Conservation (phyloP, 2,329 filamentous ascomycete genomes). For the Diplodia mutila region DNA sequence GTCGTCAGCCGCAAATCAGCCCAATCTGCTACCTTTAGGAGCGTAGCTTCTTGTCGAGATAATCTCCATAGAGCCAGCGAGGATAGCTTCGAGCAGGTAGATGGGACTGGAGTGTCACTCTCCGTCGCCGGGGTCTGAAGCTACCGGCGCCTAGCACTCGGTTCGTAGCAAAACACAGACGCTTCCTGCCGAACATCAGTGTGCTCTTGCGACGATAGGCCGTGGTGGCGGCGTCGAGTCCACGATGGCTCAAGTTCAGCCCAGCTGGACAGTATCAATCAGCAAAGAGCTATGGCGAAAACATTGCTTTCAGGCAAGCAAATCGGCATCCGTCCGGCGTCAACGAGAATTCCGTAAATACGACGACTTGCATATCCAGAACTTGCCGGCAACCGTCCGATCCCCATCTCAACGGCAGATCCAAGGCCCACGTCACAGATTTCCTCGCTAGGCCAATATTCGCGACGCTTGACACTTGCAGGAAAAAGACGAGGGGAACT, state of each 20-base stretch:
- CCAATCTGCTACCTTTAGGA: slow-evolving; percentile 48
- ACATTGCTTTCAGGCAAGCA: slow-evolving; percentile 1
- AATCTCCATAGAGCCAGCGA: slow-evolving; percentile 66
- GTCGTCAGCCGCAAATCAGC: slow-evolving; percentile 25
- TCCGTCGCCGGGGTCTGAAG: slow-evolving; percentile 17
- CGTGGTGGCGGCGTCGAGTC: slow-evolving; percentile 21
- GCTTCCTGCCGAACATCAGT: slow-evolving; percentile 47
- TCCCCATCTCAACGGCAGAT: neutral
- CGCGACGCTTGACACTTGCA: neutral
- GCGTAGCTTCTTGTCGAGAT: slow-evolving; percentile 71
- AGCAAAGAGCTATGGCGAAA: slow-evolving; percentile 21
- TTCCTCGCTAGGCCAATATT: neutral
- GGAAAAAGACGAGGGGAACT: neutral
- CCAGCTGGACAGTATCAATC: slow-evolving; percentile 10
- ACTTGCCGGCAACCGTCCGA: too few relatives aligned
- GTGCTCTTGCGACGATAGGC: slow-evolving; percentile 33
- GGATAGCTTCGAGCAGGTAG: slow-evolving; percentile 47
- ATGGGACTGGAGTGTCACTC: slow-evolving; percentile 26
- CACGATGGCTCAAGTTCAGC: neutral
- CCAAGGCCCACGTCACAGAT: neutral
- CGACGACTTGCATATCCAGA: neutral
- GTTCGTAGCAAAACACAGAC: slow-evolving; percentile 71
- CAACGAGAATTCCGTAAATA: neutral
- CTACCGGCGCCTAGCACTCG: slow-evolving; percentile 53
- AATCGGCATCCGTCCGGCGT: neutral